Evolutionary conservation across 2,329 filamentous ascomycete genomes (phyloP).

Genomic region (Fusarium sp.): DNA sequence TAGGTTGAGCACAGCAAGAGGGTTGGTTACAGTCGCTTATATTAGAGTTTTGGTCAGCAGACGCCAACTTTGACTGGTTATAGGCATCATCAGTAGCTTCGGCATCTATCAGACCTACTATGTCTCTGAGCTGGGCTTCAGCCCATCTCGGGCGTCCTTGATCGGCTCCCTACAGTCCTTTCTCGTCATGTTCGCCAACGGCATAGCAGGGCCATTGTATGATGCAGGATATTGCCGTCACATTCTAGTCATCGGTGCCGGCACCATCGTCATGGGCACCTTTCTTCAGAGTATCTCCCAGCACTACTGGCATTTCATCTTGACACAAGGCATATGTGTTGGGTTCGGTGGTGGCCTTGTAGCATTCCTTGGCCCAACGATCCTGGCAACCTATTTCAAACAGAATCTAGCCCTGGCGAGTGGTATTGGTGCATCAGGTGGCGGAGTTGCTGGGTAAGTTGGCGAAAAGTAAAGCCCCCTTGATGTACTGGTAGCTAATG

Average conservation of each 20-base stretch:
- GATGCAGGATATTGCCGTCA: background rate
- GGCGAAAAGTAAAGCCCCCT: no score
- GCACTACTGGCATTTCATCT: background rate
- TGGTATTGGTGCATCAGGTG: background rate
- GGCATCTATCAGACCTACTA: constrained; percentile 37
- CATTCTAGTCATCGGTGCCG: background rate
- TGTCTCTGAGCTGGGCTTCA: constrained; percentile 39
- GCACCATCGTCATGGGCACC: constrained; percentile 47
- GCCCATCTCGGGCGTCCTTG: background rate
- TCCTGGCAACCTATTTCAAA: background rate
- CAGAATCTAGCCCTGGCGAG: background rate
- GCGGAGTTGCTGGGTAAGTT: no score
- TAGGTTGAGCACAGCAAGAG: no score
- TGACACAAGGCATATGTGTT: background rate
- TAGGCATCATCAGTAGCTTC: background rate
- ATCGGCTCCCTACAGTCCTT: background rate
- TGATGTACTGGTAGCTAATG: no score
- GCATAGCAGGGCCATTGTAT: background rate
- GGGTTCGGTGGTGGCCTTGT: background rate
- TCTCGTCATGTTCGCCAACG: background rate
- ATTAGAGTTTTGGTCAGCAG: no score
- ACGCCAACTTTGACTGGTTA: no score
- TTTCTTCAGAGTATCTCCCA: constrained; percentile 39
- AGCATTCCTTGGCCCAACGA: background rate
- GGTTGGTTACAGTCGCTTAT: no score